phyloP scores from a whole-genome alignment of 2,329 filamentous ascomycete genomes.

The Botryosphaeria dothidea region DNA sequence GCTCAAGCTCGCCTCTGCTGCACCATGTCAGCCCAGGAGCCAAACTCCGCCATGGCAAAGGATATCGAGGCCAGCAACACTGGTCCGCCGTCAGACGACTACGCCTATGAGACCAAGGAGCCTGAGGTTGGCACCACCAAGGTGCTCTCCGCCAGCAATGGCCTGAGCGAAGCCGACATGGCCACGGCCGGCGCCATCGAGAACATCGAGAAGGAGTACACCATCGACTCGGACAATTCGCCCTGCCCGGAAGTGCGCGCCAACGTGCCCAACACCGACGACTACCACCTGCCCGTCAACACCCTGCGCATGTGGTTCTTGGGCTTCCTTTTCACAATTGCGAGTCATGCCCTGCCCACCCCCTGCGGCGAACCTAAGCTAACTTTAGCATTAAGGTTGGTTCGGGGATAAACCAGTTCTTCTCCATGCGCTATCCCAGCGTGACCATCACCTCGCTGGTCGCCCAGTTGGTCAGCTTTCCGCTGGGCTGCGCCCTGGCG shows the following conservation, averaged over 20 bases:
- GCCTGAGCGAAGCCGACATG: conserved; percentile 12
- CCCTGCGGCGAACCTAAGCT: background rate
- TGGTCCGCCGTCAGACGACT: conserved; percentile 12
- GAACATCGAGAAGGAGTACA: conserved; percentile 17
- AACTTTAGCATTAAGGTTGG: background rate
- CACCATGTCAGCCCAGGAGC: background rate
- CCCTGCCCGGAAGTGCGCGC: conserved; percentile 17
- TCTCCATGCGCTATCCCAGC: conserved; percentile 40
- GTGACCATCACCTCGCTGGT: conserved; percentile 60
- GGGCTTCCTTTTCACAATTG: conserved; percentile 47
- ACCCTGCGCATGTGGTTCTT: conserved; percentile 50
- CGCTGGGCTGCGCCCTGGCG: conserved; percentile 27
- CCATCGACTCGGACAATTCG: conserved; percentile 19
- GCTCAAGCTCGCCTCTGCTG: background rate
- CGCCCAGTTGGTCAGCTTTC: conserved; percentile 33
- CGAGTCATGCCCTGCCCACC: conserved; percentile 25
- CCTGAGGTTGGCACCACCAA: conserved; percentile 7
- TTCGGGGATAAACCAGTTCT: conserved; percentile 32
- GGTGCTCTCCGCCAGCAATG: background rate
- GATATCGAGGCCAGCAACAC: conserved; percentile 5
- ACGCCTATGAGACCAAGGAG: background rate
- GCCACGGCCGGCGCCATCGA: conserved; percentile 18
- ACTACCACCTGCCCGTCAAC: conserved; percentile 32
- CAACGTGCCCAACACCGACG: conserved; percentile 19
- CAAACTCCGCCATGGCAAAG: background rate